These are phyloP conservation scores for Neltuma alba DNA, from an alignment of 306 rosid species.

Conservation along the genomic window DNA sequence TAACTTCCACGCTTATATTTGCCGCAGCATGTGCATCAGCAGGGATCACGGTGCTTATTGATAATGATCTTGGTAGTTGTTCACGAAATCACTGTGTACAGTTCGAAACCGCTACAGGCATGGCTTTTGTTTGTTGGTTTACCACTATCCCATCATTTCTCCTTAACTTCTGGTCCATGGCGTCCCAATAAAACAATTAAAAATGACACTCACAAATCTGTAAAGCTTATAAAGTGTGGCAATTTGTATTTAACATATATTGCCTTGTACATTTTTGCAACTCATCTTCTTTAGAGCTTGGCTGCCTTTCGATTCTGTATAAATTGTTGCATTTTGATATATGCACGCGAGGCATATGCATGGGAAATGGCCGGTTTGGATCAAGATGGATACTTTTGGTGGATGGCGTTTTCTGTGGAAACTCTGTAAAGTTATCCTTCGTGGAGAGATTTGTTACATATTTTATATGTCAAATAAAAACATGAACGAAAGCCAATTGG, in stretches of 20 bases:
- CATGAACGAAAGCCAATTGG: neutral
- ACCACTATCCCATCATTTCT: conserved; percentile 78
- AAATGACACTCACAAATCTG: conserved; percentile 17
- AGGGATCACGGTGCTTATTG: conserved; percentile 91
- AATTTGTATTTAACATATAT: neutral
- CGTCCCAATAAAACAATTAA: conserved; percentile 48
- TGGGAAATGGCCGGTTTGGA: conserved; percentile 15
- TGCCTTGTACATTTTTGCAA: conserved; percentile 13
- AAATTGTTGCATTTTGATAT: conserved; percentile 5
- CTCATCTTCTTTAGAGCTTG: neutral
- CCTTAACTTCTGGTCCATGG: conserved; percentile 82
- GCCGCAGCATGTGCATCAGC: conserved; percentile 98
- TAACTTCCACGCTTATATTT: conserved; percentile 79
- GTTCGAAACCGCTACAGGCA: conserved; percentile 84
- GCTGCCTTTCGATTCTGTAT: neutral
- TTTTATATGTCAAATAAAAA: neutral
- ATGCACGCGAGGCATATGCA: conserved; percentile 16
- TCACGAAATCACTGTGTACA: conserved; percentile 67
- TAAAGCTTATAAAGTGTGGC: conserved; percentile 36
- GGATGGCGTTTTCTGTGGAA: neutral
- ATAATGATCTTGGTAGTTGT: conserved; percentile 76
- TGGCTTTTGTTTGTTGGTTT: conserved; percentile 92
- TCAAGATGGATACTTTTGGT: neutral
- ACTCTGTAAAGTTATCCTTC: neutral
- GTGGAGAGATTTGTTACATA: neutral